A percentile compares a stretch with the other conserved stretches of the same genome.
Conservation (phyloP, 148 eudicot genomes). For the Spergularia marina region DNA sequence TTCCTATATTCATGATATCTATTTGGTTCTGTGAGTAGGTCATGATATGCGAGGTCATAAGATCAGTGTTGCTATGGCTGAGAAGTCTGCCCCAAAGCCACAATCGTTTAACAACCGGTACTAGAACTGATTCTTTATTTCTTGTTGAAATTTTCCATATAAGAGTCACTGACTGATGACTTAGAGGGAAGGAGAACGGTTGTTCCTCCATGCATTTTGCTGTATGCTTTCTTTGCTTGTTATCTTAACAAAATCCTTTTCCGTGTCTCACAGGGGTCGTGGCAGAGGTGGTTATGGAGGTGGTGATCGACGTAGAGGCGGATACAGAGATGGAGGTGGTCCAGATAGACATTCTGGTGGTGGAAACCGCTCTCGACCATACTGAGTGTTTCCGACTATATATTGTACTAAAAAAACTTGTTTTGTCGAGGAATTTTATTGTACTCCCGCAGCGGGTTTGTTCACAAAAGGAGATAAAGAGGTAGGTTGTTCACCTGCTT, state of each 20-base stretch:
- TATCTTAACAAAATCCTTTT: not conserved
- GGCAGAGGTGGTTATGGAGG: constrained; percentile 54
- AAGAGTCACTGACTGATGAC: not conserved
- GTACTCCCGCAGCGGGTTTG: constrained; percentile 41
- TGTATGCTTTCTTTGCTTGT: not conserved
- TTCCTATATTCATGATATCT: constrained; percentile 21
- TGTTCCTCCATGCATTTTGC: not conserved
- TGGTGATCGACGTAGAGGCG: constrained; percentile 58
- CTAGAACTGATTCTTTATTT: constrained; percentile 1
- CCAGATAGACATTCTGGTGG: constrained; percentile 73
- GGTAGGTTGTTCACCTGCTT: constrained; percentile 78
- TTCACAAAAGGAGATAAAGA: constrained; percentile 67
- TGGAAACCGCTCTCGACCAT: constrained; percentile 87
- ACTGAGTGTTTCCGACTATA: constrained; percentile 43
- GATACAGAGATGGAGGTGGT: constrained; percentile 65
- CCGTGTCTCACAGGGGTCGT: constrained; percentile 46
- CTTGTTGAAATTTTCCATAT: not conserved
- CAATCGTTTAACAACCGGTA: constrained; percentile 66
- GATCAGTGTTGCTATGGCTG: constrained; percentile 89
- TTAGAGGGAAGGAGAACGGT: not conserved
- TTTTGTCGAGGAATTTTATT: constrained; percentile 47
- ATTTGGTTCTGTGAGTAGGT: constrained; percentile 32
- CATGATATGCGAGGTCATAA: constrained; percentile 75
- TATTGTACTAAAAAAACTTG: constrained; percentile 43
- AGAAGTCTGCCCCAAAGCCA: constrained; percentile 79